These are phyloP conservation scores for Coccomyxa sp. DNA, from an alignment of 139 green algal genomes.

Conservation along the genomic window DNA sequence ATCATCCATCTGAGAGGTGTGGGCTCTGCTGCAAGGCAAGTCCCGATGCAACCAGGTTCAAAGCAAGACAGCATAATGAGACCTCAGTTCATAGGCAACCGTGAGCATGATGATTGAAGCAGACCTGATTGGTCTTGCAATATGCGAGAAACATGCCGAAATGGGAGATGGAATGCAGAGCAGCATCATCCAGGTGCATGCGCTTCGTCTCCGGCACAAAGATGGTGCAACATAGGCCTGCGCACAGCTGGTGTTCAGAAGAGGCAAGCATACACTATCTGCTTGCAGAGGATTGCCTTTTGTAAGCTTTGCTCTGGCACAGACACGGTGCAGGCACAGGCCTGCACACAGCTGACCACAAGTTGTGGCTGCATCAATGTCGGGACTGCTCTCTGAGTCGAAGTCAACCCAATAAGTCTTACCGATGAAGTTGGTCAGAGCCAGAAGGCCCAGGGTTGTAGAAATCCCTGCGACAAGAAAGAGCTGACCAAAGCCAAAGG, in stretches of 20 bases:
- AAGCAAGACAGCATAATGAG: too few species aligned
- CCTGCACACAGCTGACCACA: neutral
- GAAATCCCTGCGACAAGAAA: constrained; percentile 1
- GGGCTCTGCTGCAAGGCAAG: too few species aligned
- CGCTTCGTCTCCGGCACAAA: constrained; percentile 28
- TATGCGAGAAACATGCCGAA: constrained; percentile 2
- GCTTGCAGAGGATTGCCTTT: neutral
- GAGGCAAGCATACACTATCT: too few species aligned
- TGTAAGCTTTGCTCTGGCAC: neutral
- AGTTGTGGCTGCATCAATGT: neutral
- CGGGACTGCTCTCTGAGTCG: neutral
- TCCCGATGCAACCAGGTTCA: too few species aligned
- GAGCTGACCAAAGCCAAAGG: constrained; percentile 36
- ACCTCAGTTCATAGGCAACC: too few species aligned
- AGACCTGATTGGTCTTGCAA: too few species aligned
- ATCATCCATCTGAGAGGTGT: too few species aligned
- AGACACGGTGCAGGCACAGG: neutral
- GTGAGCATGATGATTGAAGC: too few species aligned
- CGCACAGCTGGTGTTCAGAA: neutral
- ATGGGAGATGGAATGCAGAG: neutral
- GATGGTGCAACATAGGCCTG: constrained; percentile 13
- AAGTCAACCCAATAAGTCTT: neutral
- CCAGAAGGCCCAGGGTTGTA: constrained; percentile 12
- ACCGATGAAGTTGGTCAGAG: constrained; percentile 19
- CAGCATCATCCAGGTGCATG: constrained; percentile 6